Base-by-base conservation (phyloP, 2,329 filamentous ascomycete genomes). In the Hypoxylon sp. region DNA sequence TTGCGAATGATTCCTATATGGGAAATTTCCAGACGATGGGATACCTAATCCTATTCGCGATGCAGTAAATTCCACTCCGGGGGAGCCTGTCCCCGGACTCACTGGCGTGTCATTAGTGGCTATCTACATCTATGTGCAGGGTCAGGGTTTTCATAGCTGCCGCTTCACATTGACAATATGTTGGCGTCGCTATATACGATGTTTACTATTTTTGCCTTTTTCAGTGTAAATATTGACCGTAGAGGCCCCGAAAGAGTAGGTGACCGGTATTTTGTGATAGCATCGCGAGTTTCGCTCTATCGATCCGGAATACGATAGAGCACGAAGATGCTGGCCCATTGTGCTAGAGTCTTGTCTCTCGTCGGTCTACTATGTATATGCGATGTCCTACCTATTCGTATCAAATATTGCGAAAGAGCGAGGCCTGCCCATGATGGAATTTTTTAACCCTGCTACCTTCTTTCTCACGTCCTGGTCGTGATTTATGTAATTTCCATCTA, bases 221-320 rank as follows among this genome's bases (percentile, higher is more conserved):
- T 6, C 32, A n/a, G 13, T n/a, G 32, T 41, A 44, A 62, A 65
- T 65, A 67, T 65, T 67, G 65, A 34, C 65, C 65, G 62, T 46
- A 50, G 46, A 65, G 44, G 22, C 26, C 20, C 61, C 61, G 64
- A 64, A 44, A 34, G 24, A 56, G 24, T n/a, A n/a, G n/a, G n/a
- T 47, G 26, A 57, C 51, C 37, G 47, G 56, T 60, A 54, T 32
- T 50, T 60, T n/a, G 43, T 58, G 56, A 68, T 30, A 43, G 39
- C 56, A 50, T 60, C 22, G 24, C 52, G 30, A 61, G n/a, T 30
- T 28, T 15, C n/a, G 22, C 22, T 28, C 15, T 28, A 28, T 48
- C 13, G 24, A 15, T 19, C 2, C 5, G n/a, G 26, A 26, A 19
- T 30, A 15, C 13, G 24, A 28, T 17, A 30, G 24, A 4, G 13